Evolutionary conservation across 257 asterid species (phyloP), one percentile per base, ranked within the genome.

Genomic region (Nicotiana attenuata): DNA sequence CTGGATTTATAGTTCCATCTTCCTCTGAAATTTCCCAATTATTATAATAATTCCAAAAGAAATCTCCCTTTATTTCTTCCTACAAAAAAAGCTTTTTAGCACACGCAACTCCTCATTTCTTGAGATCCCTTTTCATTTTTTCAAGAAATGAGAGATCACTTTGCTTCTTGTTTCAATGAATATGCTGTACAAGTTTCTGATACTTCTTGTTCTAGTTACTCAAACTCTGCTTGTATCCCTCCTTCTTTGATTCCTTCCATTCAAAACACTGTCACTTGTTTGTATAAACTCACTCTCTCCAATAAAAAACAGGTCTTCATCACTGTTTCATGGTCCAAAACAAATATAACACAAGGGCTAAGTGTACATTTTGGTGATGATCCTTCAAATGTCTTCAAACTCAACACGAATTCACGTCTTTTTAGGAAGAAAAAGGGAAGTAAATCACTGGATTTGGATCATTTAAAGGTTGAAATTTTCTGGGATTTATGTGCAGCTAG

Each of bases 401-500:
- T 94, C 86, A 88, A 80, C 86, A 89, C 97, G 15, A 90, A 83
- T 80, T 88, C 98, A 1, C 79, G 97, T 64, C 17, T 90, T 2
- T 92, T 95, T 90, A 76, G 95, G 13, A 95, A 95, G 86, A 84
- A 89, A 1, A 89, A 78, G n/a, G 98, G 98, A 3, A 80, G 71
- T 71, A 95, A 88, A 81, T 81, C 88, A n/a, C 10, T 91, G 9
- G 94, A 90, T 3, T 87, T 84, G 61, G 86, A 71, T 15, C 65
- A 38, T 83, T 33, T 47, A 64, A 80, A 24, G 80, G 71, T 91
- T 52, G 99, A 92, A 77, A 41, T 95, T 26, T 59, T 73, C 29
- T 95, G 93, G 92, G 99, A 95, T 87, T 92, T 95, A 5, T 93
- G 94, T 29, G 22, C 88, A 15, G 98, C 97, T 61, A 90, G 88